A percentile compares a stretch with the other conserved stretches of the same genome.
Conservation (phyloP, 345 rosid genomes). For the Sonneratia caseolaris region DNA sequence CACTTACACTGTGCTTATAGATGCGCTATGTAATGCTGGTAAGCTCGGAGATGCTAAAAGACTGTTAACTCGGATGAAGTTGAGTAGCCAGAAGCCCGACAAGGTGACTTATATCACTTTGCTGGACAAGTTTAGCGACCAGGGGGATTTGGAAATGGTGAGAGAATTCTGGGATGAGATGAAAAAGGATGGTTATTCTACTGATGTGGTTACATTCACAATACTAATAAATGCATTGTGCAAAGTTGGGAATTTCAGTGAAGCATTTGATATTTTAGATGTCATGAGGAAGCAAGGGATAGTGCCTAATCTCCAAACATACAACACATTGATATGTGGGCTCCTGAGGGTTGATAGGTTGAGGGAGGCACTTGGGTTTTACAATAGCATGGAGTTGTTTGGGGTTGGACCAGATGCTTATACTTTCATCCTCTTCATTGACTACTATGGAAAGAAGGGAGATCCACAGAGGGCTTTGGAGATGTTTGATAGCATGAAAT, state of each 20-base stretch:
- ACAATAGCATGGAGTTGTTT: constrained; percentile 44
- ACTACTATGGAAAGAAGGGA: constrained; percentile 81
- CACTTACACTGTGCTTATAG: constrained; percentile 79
- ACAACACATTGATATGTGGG: constrained; percentile 71
- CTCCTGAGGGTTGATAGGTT: constrained; percentile 49
- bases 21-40: constrained; percentile 71
- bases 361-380: constrained; percentile 52
- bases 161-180: constrained; percentile 74
- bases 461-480: constrained; percentile 51
- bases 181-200: constrained; percentile 71
- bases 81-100: constrained; percentile 70
- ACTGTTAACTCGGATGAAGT: constrained; percentile 60
- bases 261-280: constrained; percentile 57
- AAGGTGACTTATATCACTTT: constrained; percentile 67
- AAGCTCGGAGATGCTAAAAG: constrained; percentile 57
- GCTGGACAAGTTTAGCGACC: constrained; percentile 68
- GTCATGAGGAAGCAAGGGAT: constrained; percentile 53
- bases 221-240: constrained; percentile 69
- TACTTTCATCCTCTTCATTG: constrained; percentile 72
- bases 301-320: constrained; percentile 72
- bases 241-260: constrained; percentile 44
- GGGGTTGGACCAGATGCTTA: constrained; percentile 67
- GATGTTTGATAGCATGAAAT: constrained; percentile 74
- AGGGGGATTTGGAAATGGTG: constrained; percentile 55
- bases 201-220: constrained; percentile 75